Evolutionary conservation across 306 rosid species (phyloP), one percentile per base, ranked within the genome.

Genomic region (Lithocarpus polystachyus): DNA sequence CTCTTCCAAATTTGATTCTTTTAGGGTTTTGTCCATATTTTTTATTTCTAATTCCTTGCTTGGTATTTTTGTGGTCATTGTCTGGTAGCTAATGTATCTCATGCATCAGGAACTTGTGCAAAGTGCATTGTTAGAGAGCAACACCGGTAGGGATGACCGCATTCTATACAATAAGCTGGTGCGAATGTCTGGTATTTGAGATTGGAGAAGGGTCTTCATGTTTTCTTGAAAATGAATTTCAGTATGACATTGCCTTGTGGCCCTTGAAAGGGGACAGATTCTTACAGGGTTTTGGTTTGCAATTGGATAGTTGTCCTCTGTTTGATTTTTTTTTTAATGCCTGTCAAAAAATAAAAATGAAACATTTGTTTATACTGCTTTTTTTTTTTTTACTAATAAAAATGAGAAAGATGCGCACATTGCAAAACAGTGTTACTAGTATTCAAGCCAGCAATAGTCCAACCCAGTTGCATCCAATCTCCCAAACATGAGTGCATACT

Each of bases 101-200:
- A 45, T 61, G 20, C 81, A 70, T 74, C 92, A 95, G 99, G 99
- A 95, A 79, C 99, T 95, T 55, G 99, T 93, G 60, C 99, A 93
- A 79, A 95, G 98, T 86, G 99, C 98, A 72, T 87, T 95, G 82
- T 82, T 95, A 78, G 98, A 95, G 89, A 93, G 94, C 88, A 95
- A 89, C 86, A 95, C 97, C 0, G 99, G 97, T 54, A 89, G 99
- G 89, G 98, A 95, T 20, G 96, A 95, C 54, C 90, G 90, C 56
- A 91, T 95, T 73, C 98, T 95, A 61, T 95, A 95, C 82, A 82
- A 79, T 20, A 95, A 95, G 90, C 88, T 95, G 77, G 96, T 88
- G 72, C 92, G 97, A 77, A 89, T 93, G 93, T 80, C 52, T 52
- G 90, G 77, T 56, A 62, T 88, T 77, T 90, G 92, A 89, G 70